Percentiles rank a stretch among this genome's conserved stretches.
These are phyloP conservation scores for Glebionis coronaria DNA, from an alignment of 129 eudicot genomes.

Conservation along the genomic window DNA sequence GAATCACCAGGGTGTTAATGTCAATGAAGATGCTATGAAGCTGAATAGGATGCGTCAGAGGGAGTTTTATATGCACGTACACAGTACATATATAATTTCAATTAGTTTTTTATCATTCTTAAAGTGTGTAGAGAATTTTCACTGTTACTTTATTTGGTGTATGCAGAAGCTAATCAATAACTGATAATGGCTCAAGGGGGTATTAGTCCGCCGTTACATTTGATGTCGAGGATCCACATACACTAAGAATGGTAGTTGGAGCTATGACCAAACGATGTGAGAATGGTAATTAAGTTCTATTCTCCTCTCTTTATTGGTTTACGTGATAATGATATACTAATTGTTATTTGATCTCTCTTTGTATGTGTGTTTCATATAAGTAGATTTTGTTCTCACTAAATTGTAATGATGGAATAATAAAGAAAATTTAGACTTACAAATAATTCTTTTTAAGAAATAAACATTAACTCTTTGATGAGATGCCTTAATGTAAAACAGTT, in stretches of 20 bases:
- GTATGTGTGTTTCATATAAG: no score
- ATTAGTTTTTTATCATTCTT: neutral
- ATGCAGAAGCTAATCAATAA: slow-evolving; percentile 90
- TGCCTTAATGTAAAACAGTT: no score
- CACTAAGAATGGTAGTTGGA: slow-evolving; percentile 98
- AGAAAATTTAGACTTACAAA: no score
- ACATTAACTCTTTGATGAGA: no score
- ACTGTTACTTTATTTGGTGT: slow-evolving; percentile 4
- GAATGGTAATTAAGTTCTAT: slow-evolving; percentile 50
- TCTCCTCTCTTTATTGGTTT: neutral
- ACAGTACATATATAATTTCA: no score
- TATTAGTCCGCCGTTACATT: slow-evolving; percentile 71
- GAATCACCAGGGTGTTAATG: slow-evolving; percentile 41
- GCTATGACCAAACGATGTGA: slow-evolving; percentile 97
- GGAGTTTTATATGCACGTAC: slow-evolving; percentile 24
- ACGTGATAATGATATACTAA: neutral
- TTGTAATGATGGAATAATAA: no score
- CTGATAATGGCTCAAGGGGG: slow-evolving; percentile 97
- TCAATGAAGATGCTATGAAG: slow-evolving; percentile 50
- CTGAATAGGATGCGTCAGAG: slow-evolving; percentile 64
- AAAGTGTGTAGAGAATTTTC: neutral
- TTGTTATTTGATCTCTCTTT: no score
- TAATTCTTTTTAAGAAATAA: no score
- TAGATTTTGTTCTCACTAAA: no score
- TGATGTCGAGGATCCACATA: slow-evolving; percentile 98